Base-by-base conservation (phyloP, 805 yeast genomes). In the Myxozyma melibiosi region DNA sequence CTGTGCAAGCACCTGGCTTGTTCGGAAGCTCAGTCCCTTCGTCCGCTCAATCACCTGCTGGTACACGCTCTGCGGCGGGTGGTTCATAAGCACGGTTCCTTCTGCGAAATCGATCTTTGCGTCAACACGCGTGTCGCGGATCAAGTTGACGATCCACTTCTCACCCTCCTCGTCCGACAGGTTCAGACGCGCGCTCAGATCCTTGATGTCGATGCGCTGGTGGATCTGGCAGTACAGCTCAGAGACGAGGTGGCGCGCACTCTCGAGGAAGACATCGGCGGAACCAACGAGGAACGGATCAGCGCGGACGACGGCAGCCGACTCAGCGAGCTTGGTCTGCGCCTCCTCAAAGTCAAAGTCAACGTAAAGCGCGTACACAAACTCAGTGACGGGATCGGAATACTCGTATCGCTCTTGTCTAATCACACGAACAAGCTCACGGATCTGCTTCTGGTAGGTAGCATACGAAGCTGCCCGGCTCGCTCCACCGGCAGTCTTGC, bases 31-130 rank as follows among this genome's bases (percentile, higher is more conserved):
- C 65, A 84, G 73, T 3, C 83, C 83, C 75, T 84, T 84, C n/a
- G 87, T 82, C 70, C 80, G 82, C 66, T 84, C 88, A 61, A 81
- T 80, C 38, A 87, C 80, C 63, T 84, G 86, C 64, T 87, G 90
- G 73, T 85, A 78, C 39, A 82, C 81, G 65, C 83, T 76, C 49
- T 77, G 77, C 20, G 76, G 71, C 55, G 82, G 80, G 63, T 81
- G 83, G 68, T 79, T 79, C 70, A 79, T 79, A 57, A 84, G 74
- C 28, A 81, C 77, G 22, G 83, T 70, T 39, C 80, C 82, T 61
- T 78, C 80, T 44, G 76, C 71, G 62, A 79, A 80, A 59, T 81
- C 78, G 56, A 82, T 78, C 69, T 79, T 78, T 28, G 83, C 84
- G 65, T 80, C 81, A 70, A 78, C 74, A 61, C 77, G 77, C 25